Percentiles rank a stretch among this genome's conserved stretches.
Evolutionary conservation across 495 filamentous ascomycete genomes (phyloP).

Genomic region (Aspergillus heteromorphus): DNA sequence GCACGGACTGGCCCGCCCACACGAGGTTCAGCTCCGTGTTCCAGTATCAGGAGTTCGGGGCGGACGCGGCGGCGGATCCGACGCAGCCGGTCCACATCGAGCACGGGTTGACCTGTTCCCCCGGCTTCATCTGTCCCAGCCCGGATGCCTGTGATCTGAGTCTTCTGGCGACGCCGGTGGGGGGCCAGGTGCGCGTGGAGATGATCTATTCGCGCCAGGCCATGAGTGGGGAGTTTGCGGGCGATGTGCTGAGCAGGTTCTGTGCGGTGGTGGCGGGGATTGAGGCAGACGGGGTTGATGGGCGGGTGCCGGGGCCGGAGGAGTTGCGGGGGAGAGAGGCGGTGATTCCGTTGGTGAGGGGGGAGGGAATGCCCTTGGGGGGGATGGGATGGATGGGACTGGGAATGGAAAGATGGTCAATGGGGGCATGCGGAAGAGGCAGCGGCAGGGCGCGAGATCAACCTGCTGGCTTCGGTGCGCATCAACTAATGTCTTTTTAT

Average conservation of each 20-base stretch:
- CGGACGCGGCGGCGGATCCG: slow-evolving; percentile 7
- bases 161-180: slow-evolving; percentile 10
- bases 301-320: not conserved
- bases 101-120: slow-evolving; percentile 1
- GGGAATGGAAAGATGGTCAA: not conserved
- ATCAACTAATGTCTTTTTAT: not conserved
- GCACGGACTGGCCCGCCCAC: slow-evolving; percentile 45
- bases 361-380: not conserved
- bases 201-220: slow-evolving; percentile 13
- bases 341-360: slow-evolving; percentile 3
- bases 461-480: slow-evolving; percentile 1
- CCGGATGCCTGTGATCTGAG: slow-evolving; percentile 12
- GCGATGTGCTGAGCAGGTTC: slow-evolving; percentile 3
- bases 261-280: slow-evolving; percentile 8
- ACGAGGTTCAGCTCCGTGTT: slow-evolving; percentile 27
- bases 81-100: slow-evolving; percentile 10
- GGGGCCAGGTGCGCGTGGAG: slow-evolving; percentile 9
- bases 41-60: slow-evolving; percentile 29
- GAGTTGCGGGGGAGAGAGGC: not conserved
- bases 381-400: slow-evolving; percentile 1
- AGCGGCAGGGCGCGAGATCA: too few species aligned
- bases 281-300: slow-evolving; percentile 6
- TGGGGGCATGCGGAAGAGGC: not conserved
- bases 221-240: slow-evolving; percentile 6
- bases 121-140: slow-evolving; percentile 12